phyloP scores from a whole-genome alignment of 2,329 filamentous ascomycete species.

The Gnomoniopsis smithogilvyi region DNA sequence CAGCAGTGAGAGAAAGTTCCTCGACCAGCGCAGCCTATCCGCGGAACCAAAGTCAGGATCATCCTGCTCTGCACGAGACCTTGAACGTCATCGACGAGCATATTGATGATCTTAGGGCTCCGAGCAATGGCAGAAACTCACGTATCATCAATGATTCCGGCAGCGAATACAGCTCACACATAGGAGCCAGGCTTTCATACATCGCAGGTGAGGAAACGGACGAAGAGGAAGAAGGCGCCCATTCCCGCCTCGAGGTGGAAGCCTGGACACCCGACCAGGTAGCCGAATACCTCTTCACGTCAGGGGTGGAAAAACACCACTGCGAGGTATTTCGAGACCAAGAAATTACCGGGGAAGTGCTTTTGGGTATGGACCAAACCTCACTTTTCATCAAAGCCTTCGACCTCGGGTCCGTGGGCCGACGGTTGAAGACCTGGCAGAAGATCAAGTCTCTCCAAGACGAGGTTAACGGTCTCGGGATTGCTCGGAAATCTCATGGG shows the following conservation, averaged over 20 bases:
- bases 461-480: constrained; percentile 62
- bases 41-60: constrained; percentile 48
- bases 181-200: constrained; percentile 78
- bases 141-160: constrained; percentile 69
- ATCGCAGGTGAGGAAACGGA: constrained; percentile 94
- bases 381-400: constrained; percentile 95
- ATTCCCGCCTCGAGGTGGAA: constrained; percentile 70
- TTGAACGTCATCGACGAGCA: constrained; percentile 96
- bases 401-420: constrained; percentile 85
- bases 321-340: constrained; percentile 95
- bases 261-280: constrained; percentile 79
- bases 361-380: constrained; percentile 92
- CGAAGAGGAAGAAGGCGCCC: constrained; percentile 76
- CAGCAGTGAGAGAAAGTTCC: constrained; percentile 23
- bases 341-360: constrained; percentile 90
- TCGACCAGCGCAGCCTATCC: constrained; percentile 5
- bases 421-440: constrained; percentile 91
- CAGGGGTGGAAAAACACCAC: constrained; percentile 82
- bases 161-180: constrained; percentile 83
- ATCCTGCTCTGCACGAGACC: constrained; percentile 88
- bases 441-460: constrained; percentile 91
- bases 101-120: constrained; percentile 75
- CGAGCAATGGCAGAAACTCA: constrained; percentile 46
- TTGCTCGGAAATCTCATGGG: constrained; percentile 49
- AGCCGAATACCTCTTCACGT: constrained; percentile 81